A percentile compares a stretch with the other conserved stretches of the same genome.
Evolutionary conservation across 1,284 basidiomycete genomes (phyloP).

Genomic region (Meira miltonrushii): DNA sequence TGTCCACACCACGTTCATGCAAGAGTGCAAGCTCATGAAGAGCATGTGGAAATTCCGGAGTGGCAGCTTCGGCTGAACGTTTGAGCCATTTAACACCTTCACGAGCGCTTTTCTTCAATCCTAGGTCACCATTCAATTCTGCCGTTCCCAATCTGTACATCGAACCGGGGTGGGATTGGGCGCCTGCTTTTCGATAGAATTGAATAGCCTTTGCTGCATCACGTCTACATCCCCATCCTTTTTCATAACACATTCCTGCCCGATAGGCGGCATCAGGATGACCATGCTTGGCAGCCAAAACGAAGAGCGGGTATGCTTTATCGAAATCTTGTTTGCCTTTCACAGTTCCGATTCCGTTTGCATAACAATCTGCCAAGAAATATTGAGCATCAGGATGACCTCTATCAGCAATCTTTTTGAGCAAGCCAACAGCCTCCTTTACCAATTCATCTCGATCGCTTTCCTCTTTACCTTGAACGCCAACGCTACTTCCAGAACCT

Average conservation of each 20-base stretch:
- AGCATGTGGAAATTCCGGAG: conserved; percentile 90
- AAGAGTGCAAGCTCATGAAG: conserved; percentile 89
- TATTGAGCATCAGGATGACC: conserved; percentile 93
- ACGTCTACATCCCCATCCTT: conserved; percentile 93
- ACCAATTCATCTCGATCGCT: conserved; percentile 60
- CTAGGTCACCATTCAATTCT: conserved; percentile 91
- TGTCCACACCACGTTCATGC: conserved; percentile 91
- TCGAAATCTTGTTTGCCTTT: conserved; percentile 87
- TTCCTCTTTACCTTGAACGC: conserved; percentile 24
- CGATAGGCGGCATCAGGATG: conserved; percentile 94
- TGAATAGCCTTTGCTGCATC: conserved; percentile 86
- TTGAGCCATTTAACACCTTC: conserved; percentile 99
- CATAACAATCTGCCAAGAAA: conserved; percentile 94
- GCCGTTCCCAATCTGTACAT: conserved; percentile 95
- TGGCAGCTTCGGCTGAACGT: conserved; percentile 71
- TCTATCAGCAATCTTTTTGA: conserved; percentile 85
- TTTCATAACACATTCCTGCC: conserved; percentile 95
- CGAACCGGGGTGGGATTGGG: conserved; percentile 83
- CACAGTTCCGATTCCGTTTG: conserved; percentile 87
- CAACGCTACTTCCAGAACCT: conserved; percentile 12
- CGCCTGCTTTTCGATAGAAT: conserved; percentile 86
- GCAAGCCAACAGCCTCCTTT: conserved; percentile 80
- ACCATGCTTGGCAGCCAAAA: conserved; percentile 95
- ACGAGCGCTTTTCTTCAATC: conserved; percentile 76
- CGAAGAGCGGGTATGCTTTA: conserved; percentile 89